phyloP scores from a whole-genome alignment of 2,329 filamentous ascomycete genomes.

The Diplodia corticola region DNA sequence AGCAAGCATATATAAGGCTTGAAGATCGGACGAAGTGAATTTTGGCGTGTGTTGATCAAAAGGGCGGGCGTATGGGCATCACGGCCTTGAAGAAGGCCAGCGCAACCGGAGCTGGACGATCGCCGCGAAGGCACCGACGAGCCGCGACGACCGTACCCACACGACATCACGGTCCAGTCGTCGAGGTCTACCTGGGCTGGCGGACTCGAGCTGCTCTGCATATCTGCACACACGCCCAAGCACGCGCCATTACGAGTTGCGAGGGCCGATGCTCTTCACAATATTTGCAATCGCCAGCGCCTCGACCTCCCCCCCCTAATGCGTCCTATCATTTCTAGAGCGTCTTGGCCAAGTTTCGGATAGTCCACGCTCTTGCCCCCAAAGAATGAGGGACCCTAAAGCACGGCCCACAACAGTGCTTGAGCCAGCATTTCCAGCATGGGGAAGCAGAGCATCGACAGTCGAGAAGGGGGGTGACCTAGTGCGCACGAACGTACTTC shows the following conservation, averaged over 20 bases:
- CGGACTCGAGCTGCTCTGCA: not conserved
- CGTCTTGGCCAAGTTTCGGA: constrained; percentile 1
- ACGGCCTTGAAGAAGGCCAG: not conserved
- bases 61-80: not conserved
- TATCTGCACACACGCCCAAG: not conserved
- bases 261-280: not conserved
- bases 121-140: not conserved
- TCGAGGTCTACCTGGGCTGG: not conserved
- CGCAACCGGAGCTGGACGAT: not conserved
- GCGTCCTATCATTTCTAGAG: not conserved
- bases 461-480: not conserved
- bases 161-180: not conserved
- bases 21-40: not conserved
- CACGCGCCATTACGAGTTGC: not conserved
- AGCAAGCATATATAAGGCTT: not conserved
- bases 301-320: not conserved
- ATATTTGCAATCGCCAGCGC: not conserved
- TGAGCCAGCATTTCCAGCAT: not conserved
- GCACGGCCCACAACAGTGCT: not conserved
- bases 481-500: constrained; percentile 2
- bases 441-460: not conserved
- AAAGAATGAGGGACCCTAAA: not conserved
- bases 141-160: not conserved
- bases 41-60: not conserved
- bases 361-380: not conserved